Evolutionary conservation across 2,329 filamentous ascomycete genomes (phyloP), one percentile per base, ranked within the genome.

Genomic region (Oidium heveae): DNA sequence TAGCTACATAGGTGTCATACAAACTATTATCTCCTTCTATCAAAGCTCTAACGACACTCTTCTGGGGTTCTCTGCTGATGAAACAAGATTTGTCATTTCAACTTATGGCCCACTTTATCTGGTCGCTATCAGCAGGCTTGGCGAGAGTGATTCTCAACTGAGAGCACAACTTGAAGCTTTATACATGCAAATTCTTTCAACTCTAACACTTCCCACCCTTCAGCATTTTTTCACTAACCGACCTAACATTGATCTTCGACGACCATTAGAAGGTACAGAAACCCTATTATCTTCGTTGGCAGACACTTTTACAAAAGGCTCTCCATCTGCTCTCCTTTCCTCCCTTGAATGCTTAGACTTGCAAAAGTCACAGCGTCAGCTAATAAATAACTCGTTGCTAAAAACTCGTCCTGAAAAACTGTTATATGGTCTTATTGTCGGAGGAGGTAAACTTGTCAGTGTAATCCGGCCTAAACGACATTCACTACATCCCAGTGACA

Each of bases 171-270:
- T 98, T 2, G 87, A 95, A 59, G 88, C 89, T 13, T 70, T 98
- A 39, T 98, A 98, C 67, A 96, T 94, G 85, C 91, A 98, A 67
- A 95, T 98, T 53, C 69, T 98, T 28, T 96, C 91, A 1, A 98
- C 93, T 0, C 70, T 98, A 57, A 98, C 91, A 0, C 73, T 98
- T 9, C 89, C 91, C 0, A 84, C 79, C 15, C 74, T 98, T 59
- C 84, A 80, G 52, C 84, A 82, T 61, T 84, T 96, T 57, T 98
- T 98, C 64, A 82, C 80, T 13, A 79, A 88, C 59, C 80, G 91
- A 15, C 89, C 91, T 8, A 95, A 89, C n/a, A 91, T 86, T 43
- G 93, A 98, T 67, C 72, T 98, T 33, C 80, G 89, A 56, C 80
- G 87, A 57, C 89, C 91, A 2, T 70, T 98, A 1, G 80, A 95